A percentile compares a stretch with the other conserved stretches of the same genome.
Conservation (phyloP, 306 rosid species). For the Adenanthera pavonina region DNA sequence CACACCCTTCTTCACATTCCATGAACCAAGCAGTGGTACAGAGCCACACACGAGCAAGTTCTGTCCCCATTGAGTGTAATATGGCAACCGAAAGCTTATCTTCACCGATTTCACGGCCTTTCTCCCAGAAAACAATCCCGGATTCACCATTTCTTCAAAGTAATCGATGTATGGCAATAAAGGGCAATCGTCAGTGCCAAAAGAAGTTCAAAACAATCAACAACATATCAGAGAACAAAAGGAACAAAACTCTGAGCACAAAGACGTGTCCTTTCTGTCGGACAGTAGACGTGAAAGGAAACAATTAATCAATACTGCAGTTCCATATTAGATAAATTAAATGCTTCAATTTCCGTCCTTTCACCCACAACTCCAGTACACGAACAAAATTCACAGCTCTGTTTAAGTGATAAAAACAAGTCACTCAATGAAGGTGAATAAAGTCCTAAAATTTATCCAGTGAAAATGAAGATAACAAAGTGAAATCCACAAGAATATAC, state of each 20-base stretch:
- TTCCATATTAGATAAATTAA: conserved; percentile 6
- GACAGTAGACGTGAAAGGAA: conserved; percentile 8
- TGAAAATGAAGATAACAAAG: conserved; percentile 36
- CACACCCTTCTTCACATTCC: conserved; percentile 92
- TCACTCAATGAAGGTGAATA: not conserved
- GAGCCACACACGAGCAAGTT: conserved; percentile 87
- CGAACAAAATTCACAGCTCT: not conserved
- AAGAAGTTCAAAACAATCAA: conserved; percentile 32
- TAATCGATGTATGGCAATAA: conserved; percentile 34
- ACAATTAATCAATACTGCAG: conserved; percentile 15
- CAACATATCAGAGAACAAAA: conserved; percentile 24
- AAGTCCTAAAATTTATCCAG: conserved; percentile 19
- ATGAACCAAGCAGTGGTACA: conserved; percentile 76
- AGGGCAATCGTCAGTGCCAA: conserved; percentile 28
- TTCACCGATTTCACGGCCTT: conserved; percentile 64
- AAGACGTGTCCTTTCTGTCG: conserved; percentile 11
- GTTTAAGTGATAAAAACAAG: conserved; percentile 12
- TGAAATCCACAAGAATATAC: conserved; percentile 26
- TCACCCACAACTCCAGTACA: not conserved
- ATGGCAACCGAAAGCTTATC: conserved; percentile 81
- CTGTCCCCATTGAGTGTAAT: conserved; percentile 90
- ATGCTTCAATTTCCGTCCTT: conserved; percentile 23
- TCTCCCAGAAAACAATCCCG: conserved; percentile 60
- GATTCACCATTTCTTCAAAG: conserved; percentile 61
- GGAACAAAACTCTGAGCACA: not conserved